phyloP scores from a whole-genome alignment of 768 basidiomycete species.

The Boletus sp. region DNA sequence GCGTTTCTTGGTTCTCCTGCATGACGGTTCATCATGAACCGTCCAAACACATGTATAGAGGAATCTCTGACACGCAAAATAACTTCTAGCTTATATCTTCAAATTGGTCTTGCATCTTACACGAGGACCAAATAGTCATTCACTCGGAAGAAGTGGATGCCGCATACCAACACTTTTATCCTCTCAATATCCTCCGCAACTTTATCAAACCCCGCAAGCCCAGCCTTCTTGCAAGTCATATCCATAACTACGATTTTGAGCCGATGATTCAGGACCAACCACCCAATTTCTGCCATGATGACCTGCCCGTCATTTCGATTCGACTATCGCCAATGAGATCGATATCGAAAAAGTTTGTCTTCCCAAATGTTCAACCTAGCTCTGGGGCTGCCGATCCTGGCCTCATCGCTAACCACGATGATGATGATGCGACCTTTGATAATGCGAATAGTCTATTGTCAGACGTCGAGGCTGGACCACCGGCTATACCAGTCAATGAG shows the following conservation, averaged over 20 bases:
- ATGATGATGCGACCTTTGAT: neutral
- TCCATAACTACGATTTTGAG: slow-evolving; percentile 6
- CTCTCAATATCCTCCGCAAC: slow-evolving; percentile 38
- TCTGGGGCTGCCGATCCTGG: neutral
- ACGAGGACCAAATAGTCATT: slow-evolving; percentile 65
- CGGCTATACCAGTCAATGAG: neutral
- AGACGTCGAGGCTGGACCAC: slow-evolving; percentile 3
- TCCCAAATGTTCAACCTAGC: slow-evolving; percentile 34
- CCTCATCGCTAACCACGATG: neutral
- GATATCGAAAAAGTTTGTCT: slow-evolving; percentile 52
- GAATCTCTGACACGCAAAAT: slow-evolving; percentile 1
- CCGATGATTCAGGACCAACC: neutral
- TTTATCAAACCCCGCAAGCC: slow-evolving; percentile 26
- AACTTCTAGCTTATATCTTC: slow-evolving; percentile 54
- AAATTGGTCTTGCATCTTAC: slow-evolving; percentile 77
- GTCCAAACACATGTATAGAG: neutral
- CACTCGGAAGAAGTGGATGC: slow-evolving; percentile 69
- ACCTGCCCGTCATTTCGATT: slow-evolving; percentile 42
- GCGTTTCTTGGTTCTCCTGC: neutral
- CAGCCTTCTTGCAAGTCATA: slow-evolving; percentile 13
- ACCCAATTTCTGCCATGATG: slow-evolving; percentile 17
- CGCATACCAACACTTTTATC: slow-evolving; percentile 71
- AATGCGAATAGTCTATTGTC: neutral
- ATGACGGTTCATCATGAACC: slow-evolving; percentile 3
- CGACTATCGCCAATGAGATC: slow-evolving; percentile 45